phyloP scores from a whole-genome alignment of 495 filamentous ascomycete genomes.

The Xylaria sp. region DNA sequence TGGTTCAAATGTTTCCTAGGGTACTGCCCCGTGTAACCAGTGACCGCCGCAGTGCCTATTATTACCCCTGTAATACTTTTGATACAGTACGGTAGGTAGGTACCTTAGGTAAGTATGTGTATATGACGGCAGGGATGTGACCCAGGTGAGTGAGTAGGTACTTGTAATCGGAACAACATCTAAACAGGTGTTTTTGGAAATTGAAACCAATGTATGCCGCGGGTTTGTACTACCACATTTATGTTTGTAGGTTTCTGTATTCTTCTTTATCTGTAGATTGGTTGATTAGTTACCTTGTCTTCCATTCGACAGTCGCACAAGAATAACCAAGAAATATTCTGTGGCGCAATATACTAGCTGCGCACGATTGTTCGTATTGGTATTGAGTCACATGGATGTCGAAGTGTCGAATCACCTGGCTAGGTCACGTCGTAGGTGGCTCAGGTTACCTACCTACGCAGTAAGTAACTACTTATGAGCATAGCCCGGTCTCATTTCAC shows the following conservation, averaged over 20 bases:
- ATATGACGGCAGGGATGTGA: too few relatives aligned
- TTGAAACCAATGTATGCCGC: neutral
- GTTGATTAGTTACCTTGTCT: neutral
- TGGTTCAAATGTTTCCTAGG: too few relatives aligned
- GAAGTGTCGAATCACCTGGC: slow-evolving; percentile 1
- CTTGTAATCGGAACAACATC: too few relatives aligned
- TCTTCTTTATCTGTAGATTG: too few relatives aligned
- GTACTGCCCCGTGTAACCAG: too few relatives aligned
- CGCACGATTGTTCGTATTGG: neutral
- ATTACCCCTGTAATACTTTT: too few relatives aligned
- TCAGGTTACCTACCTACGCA: neutral
- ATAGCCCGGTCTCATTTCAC: neutral
- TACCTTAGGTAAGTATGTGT: too few relatives aligned
- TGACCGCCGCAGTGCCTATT: too few relatives aligned
- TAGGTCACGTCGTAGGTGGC: slow-evolving; percentile 2
- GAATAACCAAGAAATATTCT: neutral
- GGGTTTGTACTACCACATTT: neutral
- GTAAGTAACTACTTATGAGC: neutral
- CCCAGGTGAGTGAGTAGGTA: too few relatives aligned
- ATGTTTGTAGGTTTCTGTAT: neutral
- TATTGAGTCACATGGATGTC: slow-evolving; percentile 1
- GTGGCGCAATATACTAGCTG: slow-evolving; percentile 5
- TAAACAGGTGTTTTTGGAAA: neutral
- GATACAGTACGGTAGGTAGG: too few relatives aligned
- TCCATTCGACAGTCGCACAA: neutral